Evolutionary conservation across 768 basidiomycete genomes (phyloP), one percentile per base, ranked within the genome.

Genomic region (Gymnopilus dilepis): DNA sequence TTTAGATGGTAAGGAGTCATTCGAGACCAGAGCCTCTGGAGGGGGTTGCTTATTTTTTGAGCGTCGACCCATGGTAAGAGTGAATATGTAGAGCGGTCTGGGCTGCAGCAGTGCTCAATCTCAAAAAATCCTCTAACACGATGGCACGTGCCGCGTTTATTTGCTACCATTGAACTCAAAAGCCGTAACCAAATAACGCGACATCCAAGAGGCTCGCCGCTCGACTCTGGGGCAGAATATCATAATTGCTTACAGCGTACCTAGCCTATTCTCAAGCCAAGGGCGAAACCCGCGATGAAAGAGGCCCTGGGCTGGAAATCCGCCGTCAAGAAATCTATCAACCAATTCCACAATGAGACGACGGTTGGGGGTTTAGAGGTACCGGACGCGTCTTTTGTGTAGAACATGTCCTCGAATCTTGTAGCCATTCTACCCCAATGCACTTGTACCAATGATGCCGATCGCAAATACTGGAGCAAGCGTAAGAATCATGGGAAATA

Each of bases 291-390:
- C 4, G 88, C 94, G 33, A 95, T 68, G 76, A 97, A 97, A 13
- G 91, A 89, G 1, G 95, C 95, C 63, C 95, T 79, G 43, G 89
- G 91, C 70, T 95, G 96, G 75, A 98, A 96, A 72, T 97, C 94
- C 6, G 95, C 92, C 0, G 91, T 92, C 73, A 98, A 76, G 77
- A 98, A 97, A 74, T 93, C 80, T 22, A 91, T 73, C 22, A 88
- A 65, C 83, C 88, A 87, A 38, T 71, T 81, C 84, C 90, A 93
- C 24, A 91, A 69, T 2, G 87, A 84, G 19, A 73, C 72, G 56
- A 93, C 73, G 3, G 85, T 92, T 1, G 92, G 90, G 3, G 93
- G 82, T 52, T 75, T 82, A 61, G 71, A 81, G 9, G 71, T 71
- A 2, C 89, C 90, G 0, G 78, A 73, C 6, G 80, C 76, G 47